Conservation (phyloP, 2,329 filamentous ascomycete species). For the Aspergillus sp. region DNA sequence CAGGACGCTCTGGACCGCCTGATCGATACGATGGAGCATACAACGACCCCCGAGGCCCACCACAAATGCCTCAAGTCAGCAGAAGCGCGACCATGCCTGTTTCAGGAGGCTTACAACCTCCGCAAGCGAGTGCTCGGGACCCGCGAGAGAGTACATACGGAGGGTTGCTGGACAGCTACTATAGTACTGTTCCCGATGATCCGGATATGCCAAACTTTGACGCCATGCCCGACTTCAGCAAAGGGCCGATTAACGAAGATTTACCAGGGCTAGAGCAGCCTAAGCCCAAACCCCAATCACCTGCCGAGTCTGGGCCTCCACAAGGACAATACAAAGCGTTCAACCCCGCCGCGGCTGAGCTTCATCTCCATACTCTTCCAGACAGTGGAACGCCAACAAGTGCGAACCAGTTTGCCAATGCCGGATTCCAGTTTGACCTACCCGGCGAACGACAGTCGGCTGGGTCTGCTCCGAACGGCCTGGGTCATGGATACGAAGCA, state of each 20-base stretch:
- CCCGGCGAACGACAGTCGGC: slow-evolving; percentile 41
- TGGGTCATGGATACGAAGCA: slow-evolving; percentile 27
- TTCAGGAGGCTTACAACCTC: slow-evolving; percentile 35
- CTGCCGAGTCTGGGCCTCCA: slow-evolving; percentile 23
- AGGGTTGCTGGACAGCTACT: slow-evolving; percentile 55
- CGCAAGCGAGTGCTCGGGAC: slow-evolving; percentile 41
- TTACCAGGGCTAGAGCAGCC: slow-evolving; percentile 40
- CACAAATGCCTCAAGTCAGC: slow-evolving; percentile 34
- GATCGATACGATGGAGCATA: slow-evolving; percentile 32
- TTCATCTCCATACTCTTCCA: slow-evolving; percentile 53
- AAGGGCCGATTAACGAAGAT: slow-evolving; percentile 36
- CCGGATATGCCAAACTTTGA: slow-evolving; percentile 69
- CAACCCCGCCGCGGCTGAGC: slow-evolving; percentile 34
- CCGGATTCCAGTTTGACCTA: slow-evolving; percentile 76
- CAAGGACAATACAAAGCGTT: slow-evolving; percentile 42
- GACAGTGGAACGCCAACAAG: slow-evolving; percentile 39
- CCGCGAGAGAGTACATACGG: slow-evolving; percentile 34
- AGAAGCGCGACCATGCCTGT: slow-evolving; percentile 46
- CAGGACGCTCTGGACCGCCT: slow-evolving; percentile 26
- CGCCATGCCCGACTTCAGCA: slow-evolving; percentile 49
- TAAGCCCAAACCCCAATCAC: slow-evolving; percentile 32
- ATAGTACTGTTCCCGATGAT: slow-evolving; percentile 55
- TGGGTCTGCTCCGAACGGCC: slow-evolving; percentile 22
- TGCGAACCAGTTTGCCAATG: slow-evolving; percentile 44
- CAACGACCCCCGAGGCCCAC: slow-evolving; percentile 31